Base-by-base conservation (phyloP, 495 filamentous ascomycete genomes). In the Pseudoneurospora amorphoporcata region DNA sequence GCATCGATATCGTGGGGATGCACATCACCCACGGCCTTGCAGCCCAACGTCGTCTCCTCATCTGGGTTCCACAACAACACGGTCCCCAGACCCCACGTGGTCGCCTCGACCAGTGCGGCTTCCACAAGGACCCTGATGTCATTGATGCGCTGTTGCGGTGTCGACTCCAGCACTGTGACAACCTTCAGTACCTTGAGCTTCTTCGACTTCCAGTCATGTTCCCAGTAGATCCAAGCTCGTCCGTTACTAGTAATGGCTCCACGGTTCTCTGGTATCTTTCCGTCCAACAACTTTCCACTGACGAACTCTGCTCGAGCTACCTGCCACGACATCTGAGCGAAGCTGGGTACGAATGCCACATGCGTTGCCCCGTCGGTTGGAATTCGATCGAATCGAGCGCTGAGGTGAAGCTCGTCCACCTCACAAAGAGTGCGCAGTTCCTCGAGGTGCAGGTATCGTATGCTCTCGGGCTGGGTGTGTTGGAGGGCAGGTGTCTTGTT, bases 231-330 rank as follows among this genome's bases (percentile, higher is more conserved):
- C 75, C 92, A 84, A 5, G 91, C 86, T 40, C 92, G 81, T 53
- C 93, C 88, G 74, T 91, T 87, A 2, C 73, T 69, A 68, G 82
- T 84, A 69, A 83, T 81, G 38, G 91, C 87, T 12, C 87, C 86
- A 79, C 92, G 92, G 78, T 88, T 79, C 1, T 77, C 71, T 1
- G 92, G 90, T 3, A 78, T 75, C 65, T 80, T 81, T 3, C 79
- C 78, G 4, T 77, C 75, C 45, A 80, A 76, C 32, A 82, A 69
- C 65, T 86, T 85, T 23, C 83, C 77, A 3, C 83, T 84, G 53
- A 92, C 89, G 76, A 93, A 95, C 45, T 93, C 91, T 79, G 96
- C 92, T 38, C 94, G 87, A 14, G 87, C 87, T 80, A 93, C 90
- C 79, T 95, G 93, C 94, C 94, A 98, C 68, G 86, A 79, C 74